Conservation (phyloP, 1,139 yeast genomes). For the Geotrichum bryndzae region DNA sequence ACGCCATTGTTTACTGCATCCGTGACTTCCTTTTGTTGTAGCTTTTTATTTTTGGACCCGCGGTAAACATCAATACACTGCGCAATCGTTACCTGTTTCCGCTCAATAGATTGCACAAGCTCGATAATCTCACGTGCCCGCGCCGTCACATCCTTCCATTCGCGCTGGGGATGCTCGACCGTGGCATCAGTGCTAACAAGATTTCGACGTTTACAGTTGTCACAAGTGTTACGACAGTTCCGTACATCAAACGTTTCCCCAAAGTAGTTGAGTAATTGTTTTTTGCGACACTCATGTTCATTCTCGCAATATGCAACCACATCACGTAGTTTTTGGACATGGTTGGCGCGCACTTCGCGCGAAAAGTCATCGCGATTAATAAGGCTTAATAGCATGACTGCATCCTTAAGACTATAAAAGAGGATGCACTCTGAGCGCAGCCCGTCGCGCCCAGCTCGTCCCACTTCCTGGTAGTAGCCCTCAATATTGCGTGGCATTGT, state of each 20-base stretch:
- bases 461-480: slow-evolving; percentile 96
- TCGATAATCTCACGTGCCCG: slow-evolving; percentile 55
- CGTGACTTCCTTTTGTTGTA: slow-evolving; percentile 59
- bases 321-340: slow-evolving; percentile 67
- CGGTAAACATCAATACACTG: slow-evolving; percentile 79
- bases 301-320: slow-evolving; percentile 92
- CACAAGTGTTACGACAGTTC: slow-evolving; percentile 71
- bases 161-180: slow-evolving; percentile 28
- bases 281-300: slow-evolving; percentile 80
- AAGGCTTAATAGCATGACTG: slow-evolving; percentile 45
- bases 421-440: slow-evolving; percentile 70
- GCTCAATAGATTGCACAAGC: slow-evolving; percentile 53
- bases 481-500: slow-evolving; percentile 88
- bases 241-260: slow-evolving; percentile 70
- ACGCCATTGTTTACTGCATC: slow-evolving; percentile 56
- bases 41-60: slow-evolving; percentile 63
- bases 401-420: slow-evolving; percentile 75
- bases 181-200: slow-evolving; percentile 31
- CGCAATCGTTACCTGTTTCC: slow-evolving; percentile 61
- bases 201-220: slow-evolving; percentile 60
- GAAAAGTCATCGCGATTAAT: slow-evolving; percentile 70
- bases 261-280: slow-evolving; percentile 83
- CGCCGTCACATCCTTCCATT: slow-evolving; percentile 63
- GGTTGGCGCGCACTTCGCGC: slow-evolving; percentile 64
- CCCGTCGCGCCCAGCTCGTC: slow-evolving; percentile 98